A percentile compares a stretch with the other conserved stretches of the same genome.
phyloP scores from a whole-genome alignment of 768 basidiomycete species.

The Russula sp. region DNA sequence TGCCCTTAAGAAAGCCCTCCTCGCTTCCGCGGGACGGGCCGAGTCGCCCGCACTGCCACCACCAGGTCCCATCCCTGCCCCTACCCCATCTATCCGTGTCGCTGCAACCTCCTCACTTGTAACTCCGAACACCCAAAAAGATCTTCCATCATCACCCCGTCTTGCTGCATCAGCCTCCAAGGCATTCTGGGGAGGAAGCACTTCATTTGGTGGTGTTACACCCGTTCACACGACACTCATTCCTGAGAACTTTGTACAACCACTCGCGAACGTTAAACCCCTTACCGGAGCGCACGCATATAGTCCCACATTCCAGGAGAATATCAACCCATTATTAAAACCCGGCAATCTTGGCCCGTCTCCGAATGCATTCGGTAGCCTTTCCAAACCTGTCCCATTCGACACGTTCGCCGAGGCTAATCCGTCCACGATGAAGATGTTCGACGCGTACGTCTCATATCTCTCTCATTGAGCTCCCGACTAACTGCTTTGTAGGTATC shows the following conservation, averaged over 20 bases:
- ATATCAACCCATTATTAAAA: slow-evolving; percentile 72
- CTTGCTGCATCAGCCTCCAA: slow-evolving; percentile 34
- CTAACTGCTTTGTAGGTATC: slow-evolving; percentile 39
- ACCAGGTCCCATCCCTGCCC: slow-evolving; percentile 35
- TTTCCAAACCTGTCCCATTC: slow-evolving; percentile 43
- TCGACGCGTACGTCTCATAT: slow-evolving; percentile 61
- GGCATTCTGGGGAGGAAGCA: slow-evolving; percentile 76
- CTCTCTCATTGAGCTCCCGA: slow-evolving; percentile 9
- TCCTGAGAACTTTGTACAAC: slow-evolving; percentile 43
- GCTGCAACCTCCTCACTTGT: slow-evolving; percentile 35
- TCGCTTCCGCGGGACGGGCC: slow-evolving; percentile 55
- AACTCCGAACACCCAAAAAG: slow-evolving; percentile 72
- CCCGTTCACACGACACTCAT: slow-evolving; percentile 82
- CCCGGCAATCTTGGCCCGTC: slow-evolving; percentile 31
- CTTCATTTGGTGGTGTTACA: slow-evolving; percentile 61
- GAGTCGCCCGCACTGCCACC: slow-evolving; percentile 41
- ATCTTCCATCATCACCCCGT: slow-evolving; percentile 60
- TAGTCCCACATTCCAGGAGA: slow-evolving; percentile 50
- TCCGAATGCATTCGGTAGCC: slow-evolving; percentile 28
- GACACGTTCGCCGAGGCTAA: slow-evolving; percentile 74
- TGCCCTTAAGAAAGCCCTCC: slow-evolving; percentile 65
- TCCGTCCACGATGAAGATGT: slow-evolving; percentile 78
- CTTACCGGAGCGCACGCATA: slow-evolving; percentile 22
- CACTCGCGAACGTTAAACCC: slow-evolving; percentile 14
- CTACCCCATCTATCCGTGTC: slow-evolving; percentile 21